These are phyloP conservation scores for Tolypocladium ophioglossoides DNA, from an alignment of 2,329 filamentous ascomycete genomes.

Conservation along the genomic window DNA sequence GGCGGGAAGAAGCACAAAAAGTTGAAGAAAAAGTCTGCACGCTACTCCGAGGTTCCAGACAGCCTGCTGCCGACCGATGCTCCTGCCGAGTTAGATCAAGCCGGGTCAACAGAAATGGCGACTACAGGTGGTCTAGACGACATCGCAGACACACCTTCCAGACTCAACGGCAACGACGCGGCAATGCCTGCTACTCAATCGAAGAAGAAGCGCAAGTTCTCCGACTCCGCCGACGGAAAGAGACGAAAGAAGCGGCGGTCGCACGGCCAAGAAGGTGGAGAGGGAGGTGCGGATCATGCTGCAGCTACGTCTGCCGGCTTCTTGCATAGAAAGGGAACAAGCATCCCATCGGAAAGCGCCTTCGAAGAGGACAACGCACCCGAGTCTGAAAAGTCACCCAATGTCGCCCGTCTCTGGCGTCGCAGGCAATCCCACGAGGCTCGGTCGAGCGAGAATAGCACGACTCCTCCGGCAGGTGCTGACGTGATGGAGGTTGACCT, in stretches of 20 bases:
- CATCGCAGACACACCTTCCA: constrained; percentile 2
- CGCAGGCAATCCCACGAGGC: constrained; percentile 15
- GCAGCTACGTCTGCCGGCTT: constrained; percentile 2
- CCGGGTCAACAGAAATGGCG: too few relatives aligned
- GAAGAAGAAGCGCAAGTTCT: constrained; percentile 23
- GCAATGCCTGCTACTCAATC: constrained; percentile 10
- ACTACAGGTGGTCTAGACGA: background rate
- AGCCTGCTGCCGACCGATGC: constrained; percentile 1
- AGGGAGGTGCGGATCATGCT: background rate
- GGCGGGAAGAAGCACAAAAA: constrained; percentile 14
- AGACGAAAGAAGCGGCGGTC: constrained; percentile 22
- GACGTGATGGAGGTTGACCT: constrained; percentile 15
- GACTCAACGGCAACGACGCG: constrained; percentile 4
- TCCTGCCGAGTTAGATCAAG: background rate
- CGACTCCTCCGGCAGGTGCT: constrained; percentile 4
- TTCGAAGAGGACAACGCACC: constrained; percentile 10
- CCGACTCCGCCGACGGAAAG: constrained; percentile 18
- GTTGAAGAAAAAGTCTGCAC: constrained; percentile 12
- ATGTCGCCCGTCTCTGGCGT: constrained; percentile 13
- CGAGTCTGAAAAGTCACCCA: constrained; percentile 15
- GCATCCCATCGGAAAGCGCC: constrained; percentile 5
- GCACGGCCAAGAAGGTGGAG: constrained; percentile 10
- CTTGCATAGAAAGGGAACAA: constrained; percentile 3
- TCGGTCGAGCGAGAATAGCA: constrained; percentile 16
- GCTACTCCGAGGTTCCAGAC: constrained; percentile 2